Evolutionary conservation across 1,139 yeast genomes (phyloP), one percentile per base, ranked within the genome.

Genomic region (Casaregolazyma suthepensis): DNA sequence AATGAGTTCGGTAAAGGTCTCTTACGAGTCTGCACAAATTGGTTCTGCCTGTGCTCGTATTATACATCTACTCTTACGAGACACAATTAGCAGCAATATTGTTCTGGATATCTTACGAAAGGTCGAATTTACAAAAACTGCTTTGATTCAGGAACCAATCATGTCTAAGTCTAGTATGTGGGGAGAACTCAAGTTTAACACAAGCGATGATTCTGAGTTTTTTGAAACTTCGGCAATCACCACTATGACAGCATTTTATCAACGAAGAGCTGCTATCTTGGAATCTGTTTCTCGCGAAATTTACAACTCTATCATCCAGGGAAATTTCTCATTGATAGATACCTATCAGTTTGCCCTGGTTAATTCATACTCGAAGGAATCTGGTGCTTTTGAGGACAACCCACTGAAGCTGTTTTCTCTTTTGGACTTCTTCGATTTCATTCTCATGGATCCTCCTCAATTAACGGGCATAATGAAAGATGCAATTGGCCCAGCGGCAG

Each of bases 201-300:
- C 57, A 45, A 42, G 64, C 65, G 10, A 65, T 66, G 4, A 40
- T 12, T 29, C 40, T n/a, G 45, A 69, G 68, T 19, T 68, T 75
- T n/a, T 53, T 55, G 50, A 49, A 54, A 26, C 44, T 17, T 51
- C 62, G 6, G 57, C 56, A 12, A 56, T 79, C 37, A 71, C 79
- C 48, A 77, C 95, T 0, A 73, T 88, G 52, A 72, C 82, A 46
- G 74, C 83, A 0, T 86, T 87, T 61, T 76, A 85, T 54, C 76
- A 74, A 46, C 85, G 82, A 59, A 77, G 96, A 63, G 78, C 82
- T 47, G 72, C 77, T 26, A 71, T 85, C 6, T 71, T 88, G 37
- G 87, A 85, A 59, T 82, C 83, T 61, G 70, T 88, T 53, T 80
- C 93, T n/a, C 70, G 85, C 54, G 94, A 88, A 59, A 74, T 89